Conservation (phyloP, 2,329 filamentous ascomycete species). For the Alternaria gaisen region DNA sequence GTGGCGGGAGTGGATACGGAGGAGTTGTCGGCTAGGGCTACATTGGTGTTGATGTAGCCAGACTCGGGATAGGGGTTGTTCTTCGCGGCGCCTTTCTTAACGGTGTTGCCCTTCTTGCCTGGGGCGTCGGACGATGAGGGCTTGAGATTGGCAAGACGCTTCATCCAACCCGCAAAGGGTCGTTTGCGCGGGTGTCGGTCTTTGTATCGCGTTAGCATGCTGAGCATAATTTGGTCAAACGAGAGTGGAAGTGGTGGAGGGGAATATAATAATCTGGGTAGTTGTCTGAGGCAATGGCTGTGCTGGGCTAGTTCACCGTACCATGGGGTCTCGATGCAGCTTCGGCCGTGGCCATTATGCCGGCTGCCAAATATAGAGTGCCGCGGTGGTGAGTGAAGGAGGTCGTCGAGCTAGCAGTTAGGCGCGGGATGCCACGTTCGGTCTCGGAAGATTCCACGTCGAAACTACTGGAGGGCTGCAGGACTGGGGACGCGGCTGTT, state of each 20-base stretch:
- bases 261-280: background rate
- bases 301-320: conserved; percentile 42
- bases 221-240: conserved; percentile 3
- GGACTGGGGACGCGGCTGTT: background rate
- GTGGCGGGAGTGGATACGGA: conserved; percentile 61
- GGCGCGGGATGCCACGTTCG: conserved; percentile 16
- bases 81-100: conserved; percentile 71
- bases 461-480: conserved; percentile 1
- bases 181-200: conserved; percentile 78
- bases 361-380: conserved; percentile 20
- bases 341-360: conserved; percentile 56
- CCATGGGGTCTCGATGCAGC: conserved; percentile 55
- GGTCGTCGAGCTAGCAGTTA: background rate
- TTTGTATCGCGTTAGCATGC: conserved; percentile 54
- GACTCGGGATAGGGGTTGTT: conserved; percentile 95
- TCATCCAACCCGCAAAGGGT: conserved; percentile 93
- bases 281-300: conserved; percentile 28
- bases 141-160: conserved; percentile 90
- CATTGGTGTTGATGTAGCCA: conserved; percentile 64
- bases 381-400: conserved; percentile 8
- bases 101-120: conserved; percentile 52
- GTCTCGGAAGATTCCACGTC: conserved; percentile 22
- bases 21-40: conserved; percentile 47
- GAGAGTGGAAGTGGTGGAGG: conserved; percentile 8
- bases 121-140: conserved; percentile 70